Conservation (phyloP, 345 rosid species). For the Citrus maxima region DNA sequence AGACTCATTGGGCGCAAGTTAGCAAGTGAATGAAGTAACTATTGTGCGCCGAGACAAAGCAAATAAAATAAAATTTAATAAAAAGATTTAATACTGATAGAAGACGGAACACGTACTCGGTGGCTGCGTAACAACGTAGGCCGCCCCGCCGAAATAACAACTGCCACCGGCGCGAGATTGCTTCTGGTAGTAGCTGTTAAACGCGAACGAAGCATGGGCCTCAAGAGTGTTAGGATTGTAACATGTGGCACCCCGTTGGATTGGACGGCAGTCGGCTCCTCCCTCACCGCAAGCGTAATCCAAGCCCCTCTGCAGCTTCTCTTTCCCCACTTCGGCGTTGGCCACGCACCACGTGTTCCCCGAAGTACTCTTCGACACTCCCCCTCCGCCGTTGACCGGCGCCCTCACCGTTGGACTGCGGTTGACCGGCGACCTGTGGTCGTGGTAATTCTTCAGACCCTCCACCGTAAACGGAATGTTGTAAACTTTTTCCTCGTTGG, state of each 20-base stretch:
- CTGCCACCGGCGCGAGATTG: conserved; percentile 62
- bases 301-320: conserved; percentile 62
- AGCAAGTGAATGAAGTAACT: too few relatives aligned
- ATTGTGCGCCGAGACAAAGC: too few relatives aligned
- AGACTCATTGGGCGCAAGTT: too few relatives aligned
- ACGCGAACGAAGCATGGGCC: conserved; percentile 95
- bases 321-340: conserved; percentile 48
- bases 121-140: conserved; percentile 69
- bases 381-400: conserved; percentile 30
- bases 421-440: conserved; percentile 26
- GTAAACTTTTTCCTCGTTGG: conserved; percentile 73
- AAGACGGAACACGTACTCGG: conserved; percentile 54
- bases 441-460: conserved; percentile 51
- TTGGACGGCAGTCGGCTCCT: conserved; percentile 76
- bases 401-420: conserved; percentile 17
- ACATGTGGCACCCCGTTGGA: conserved; percentile 70
- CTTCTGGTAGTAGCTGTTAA: conserved; percentile 90
- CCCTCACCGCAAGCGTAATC: conserved; percentile 95
- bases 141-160: conserved; percentile 89
- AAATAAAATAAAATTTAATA: too few relatives aligned
- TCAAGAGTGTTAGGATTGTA: conserved; percentile 67
- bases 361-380: conserved; percentile 53
- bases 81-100: background rate
- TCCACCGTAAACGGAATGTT: conserved; percentile 66
- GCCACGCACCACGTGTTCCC: conserved; percentile 89